Evolutionary conservation across 1,139 yeast species (phyloP), one percentile per base, ranked within the genome.

Genomic region (Arxiozyma telluris): DNA sequence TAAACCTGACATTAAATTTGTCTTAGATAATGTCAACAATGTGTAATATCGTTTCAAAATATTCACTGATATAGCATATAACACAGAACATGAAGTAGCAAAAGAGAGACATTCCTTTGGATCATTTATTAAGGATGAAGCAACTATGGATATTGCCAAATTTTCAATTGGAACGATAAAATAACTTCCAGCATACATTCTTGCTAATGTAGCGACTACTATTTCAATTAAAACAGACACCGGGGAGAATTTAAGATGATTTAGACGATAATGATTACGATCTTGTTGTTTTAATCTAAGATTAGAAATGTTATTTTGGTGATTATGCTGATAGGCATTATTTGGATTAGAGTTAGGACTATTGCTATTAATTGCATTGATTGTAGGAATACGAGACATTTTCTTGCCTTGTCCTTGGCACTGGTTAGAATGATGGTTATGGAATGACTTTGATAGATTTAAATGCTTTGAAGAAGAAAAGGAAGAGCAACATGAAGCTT

Each of bases 101-200:
- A 59, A 60, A 46, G 60, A 59, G 25, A 66, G 49, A 23, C 65
- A 60, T 42, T 65, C 64, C n/a, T 53, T 56, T 4, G 68, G 66
- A 45, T 65, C 64, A 52, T 65, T 67, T 17, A 65, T 63, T 58
- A 66, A 55, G 18, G 65, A 64, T 0, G 69, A 65, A 17, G 70
- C 68, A 20, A 65, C 49, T 3, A 66, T 61, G 6, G 69, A 59
- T 41, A 64, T 56, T 7, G 69, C 64, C 44, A 66, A 54, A 49
- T 60, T 63, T 53, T 65, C 62, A 20, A 64, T 56, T 6, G 66
- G 67, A 4, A 53, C 53, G 15, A 58, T 51, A 47, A 66, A 63
- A 52, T 63, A 61, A 9, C 54, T 54, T 12, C 58, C 59, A 21
- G 62, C 65, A 41, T 57, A 61, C 15, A 57, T 21, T 51, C 58